Evolutionary conservation across 805 yeast genomes (phyloP), one percentile per base, ranked within the genome.

Genomic region (Hanseniaspora meyeri): DNA sequence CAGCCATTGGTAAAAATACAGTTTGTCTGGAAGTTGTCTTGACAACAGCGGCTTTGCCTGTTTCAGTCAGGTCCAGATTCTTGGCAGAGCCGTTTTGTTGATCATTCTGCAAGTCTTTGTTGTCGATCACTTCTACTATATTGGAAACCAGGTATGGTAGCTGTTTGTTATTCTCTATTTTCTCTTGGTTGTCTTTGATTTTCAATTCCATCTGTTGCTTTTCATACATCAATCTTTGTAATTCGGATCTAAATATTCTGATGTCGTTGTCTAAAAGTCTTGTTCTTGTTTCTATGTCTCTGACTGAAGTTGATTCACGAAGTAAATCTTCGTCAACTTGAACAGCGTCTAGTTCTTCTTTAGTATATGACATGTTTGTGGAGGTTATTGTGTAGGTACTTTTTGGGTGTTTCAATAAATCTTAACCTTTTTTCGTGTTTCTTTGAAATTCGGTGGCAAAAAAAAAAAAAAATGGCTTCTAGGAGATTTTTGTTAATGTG

Each of bases 1-100:
- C 99, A 58, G 93, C 86, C 71, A 93, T 79, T 38, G 99, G 99
- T 67, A 93, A 74, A 65, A 93, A 93, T 37, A 93, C 95, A 2
- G 99, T 93, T 68, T 93, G 99, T 66, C 99, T 82, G 10, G 98
- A 93, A 0, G 96, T 87, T 0, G 99, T 93, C 71, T 93, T 93
- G 60, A 93, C 87, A 39, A 93, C 98, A 1, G 99, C 99, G n/a
- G 95, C 88, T 71, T 91, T 89, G 7, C 98, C 97, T 46, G 80
- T 80, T 60, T 96, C 82, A 12, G 95, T 79, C 49, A 96, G 86
- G 66, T 93, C 96, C 63, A 87, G 74, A 70, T 93, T 97, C 34
- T 51, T 42, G 49, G 89, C 85, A 66, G 90, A 91, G 58, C 97
- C 97, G 40, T 97, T 97, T 69, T 93, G 96, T 60, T 85, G 88